Conservation (phyloP, 148 eudicot genomes). For the Talinum fruticosum region DNA sequence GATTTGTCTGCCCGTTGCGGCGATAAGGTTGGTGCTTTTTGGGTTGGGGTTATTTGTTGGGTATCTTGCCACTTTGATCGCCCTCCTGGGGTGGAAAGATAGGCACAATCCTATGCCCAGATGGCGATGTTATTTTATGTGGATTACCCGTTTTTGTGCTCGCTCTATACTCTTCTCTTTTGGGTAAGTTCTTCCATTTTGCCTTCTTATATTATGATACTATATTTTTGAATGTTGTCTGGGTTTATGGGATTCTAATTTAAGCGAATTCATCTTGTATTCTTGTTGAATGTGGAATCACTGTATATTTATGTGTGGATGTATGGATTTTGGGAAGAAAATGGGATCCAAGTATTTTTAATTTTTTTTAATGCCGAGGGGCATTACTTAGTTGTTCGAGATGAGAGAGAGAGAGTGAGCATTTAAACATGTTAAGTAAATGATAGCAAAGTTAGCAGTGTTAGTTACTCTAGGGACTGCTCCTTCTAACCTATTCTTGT, state of each 20-base stretch:
- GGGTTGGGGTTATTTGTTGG: constrained; percentile 64
- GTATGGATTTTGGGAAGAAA: neutral
- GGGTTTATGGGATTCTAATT: neutral
- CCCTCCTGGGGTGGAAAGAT: constrained; percentile 84
- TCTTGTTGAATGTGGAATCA: neutral
- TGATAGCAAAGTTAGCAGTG: neutral
- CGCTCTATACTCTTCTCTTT: constrained; percentile 83
- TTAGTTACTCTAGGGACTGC: neutral
- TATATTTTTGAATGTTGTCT: neutral
- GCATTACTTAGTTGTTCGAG: neutral
- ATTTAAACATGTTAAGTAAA: too few species aligned
- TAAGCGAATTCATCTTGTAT: neutral
- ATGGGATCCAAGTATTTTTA: neutral
- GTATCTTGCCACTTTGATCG: constrained; percentile 59
- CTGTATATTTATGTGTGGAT: neutral
- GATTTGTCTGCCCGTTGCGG: constrained; percentile 58
- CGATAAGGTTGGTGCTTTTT: constrained; percentile 58
- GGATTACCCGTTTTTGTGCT: constrained; percentile 67
- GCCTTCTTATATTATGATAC: neutral
- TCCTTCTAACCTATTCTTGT: neutral
- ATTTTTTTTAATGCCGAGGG: neutral
- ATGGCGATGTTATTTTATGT: constrained; percentile 82
- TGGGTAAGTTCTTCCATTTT: constrained; percentile 47
- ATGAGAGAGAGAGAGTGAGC: neutral
- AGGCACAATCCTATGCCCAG: constrained; percentile 71